Base-by-base conservation (phyloP, 805 yeast genomes). In the Saccharomycopsis malanga region DNA sequence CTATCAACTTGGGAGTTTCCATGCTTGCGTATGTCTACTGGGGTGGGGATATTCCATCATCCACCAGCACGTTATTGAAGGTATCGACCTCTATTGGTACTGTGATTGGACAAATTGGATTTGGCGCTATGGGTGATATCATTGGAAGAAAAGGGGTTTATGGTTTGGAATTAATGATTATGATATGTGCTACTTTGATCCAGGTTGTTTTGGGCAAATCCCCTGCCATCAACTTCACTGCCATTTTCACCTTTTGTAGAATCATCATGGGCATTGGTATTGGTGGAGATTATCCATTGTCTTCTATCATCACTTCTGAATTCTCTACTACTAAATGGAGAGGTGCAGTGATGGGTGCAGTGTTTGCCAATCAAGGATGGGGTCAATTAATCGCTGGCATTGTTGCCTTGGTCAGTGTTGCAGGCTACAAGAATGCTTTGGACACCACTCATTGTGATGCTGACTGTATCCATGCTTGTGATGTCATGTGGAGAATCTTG, bases 301-400 rank as follows among this genome's bases (percentile, higher is more conserved):
- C 95, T 15, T 86, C 95, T n/a, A 83, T 87, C 64, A 87, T 87
- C 56, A 83, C 95, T 7, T 82, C 96, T 49, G 96, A 87, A 72
- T 87, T 87, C 61, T 76, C 96, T 23, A 86, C 96, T 50, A 87
- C 96, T 56, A 87, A 84, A 67, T 87, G 95, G 95, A 85, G 96
- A 80, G 96, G 96, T 76, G 95, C 96, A 55, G 87, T 87, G 58
- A 87, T 87, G 95, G 88, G 86, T 62, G 95, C 96, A 24, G 96
- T 87, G 48, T 89, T 89, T 67, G 91, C 96, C 49, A 88, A 88
- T 73, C 97, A 89, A 71, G 97, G 96, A 68, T 79, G 93, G 81
- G 97, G 97, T 66, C 96, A 89, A 72, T 76, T 88, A 52, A 61
- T 80, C 17, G 95, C 87, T 52, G 95, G 91, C 77, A 72, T 87